Evolutionary conservation across 2,329 filamentous ascomycete genomes (phyloP).

Genomic region (Exophiala dermatitidis): DNA sequence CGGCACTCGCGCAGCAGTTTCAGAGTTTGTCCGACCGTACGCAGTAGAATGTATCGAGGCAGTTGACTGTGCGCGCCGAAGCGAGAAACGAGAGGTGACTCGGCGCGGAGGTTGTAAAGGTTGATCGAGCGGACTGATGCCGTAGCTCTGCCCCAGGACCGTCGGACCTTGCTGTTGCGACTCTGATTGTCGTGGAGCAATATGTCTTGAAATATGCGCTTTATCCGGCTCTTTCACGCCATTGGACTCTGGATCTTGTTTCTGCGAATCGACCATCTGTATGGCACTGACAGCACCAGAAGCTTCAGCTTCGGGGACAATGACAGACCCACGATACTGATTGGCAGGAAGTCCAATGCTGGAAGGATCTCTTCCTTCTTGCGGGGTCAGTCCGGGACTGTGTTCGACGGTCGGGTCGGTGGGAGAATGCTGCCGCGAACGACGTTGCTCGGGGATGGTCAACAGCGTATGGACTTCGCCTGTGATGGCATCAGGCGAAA

Average conservation of each 20-base stretch:
- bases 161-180: conserved; percentile 11
- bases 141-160: conserved; percentile 24
- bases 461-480: conserved; percentile 46
- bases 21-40: conserved; percentile 29
- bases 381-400: conserved; percentile 28
- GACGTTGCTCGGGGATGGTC: conserved; percentile 51
- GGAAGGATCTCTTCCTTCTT: conserved; percentile 38
- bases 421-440: conserved; percentile 45
- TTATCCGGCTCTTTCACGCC: conserved; percentile 16
- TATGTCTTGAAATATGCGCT: conserved; percentile 18
- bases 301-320: conserved; percentile 21
- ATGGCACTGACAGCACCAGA: conserved; percentile 5
- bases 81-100: conserved; percentile 24
- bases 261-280: conserved; percentile 21
- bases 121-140: conserved; percentile 24
- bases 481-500: not conserved
- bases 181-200: conserved; percentile 11
- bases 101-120: conserved; percentile 26
- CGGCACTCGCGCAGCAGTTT: conserved; percentile 26
- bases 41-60: conserved; percentile 37
- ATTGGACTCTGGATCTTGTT: conserved; percentile 7
- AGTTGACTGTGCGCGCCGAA: conserved; percentile 35
- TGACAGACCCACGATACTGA: conserved; percentile 32
- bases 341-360: conserved; percentile 47
- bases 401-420: conserved; percentile 44